phyloP scores from a whole-genome alignment of 257 asterid species.

The Cinchona pubescens region DNA sequence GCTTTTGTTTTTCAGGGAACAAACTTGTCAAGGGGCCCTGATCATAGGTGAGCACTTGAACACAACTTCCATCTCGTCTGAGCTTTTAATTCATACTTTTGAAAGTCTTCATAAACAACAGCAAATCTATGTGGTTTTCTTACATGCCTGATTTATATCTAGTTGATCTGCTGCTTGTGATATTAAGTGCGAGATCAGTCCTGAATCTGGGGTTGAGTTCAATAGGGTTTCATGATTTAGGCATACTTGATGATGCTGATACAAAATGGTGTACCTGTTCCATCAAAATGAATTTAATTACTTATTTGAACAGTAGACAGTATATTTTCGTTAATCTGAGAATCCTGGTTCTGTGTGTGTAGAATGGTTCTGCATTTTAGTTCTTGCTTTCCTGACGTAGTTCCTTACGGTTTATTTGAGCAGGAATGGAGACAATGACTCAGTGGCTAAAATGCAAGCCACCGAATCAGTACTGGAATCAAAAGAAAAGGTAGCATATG shows the following conservation, averaged over 20 bases:
- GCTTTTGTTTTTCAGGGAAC: conserved; percentile 57
- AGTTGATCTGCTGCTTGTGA: not conserved
- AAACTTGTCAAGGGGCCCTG: conserved; percentile 48
- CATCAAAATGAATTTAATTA: not conserved
- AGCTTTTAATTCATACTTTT: not conserved
- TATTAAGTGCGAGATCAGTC: not conserved
- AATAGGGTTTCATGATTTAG: not conserved
- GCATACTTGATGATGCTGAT: not conserved
- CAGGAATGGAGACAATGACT: conserved; percentile 66
- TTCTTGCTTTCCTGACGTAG: not conserved
- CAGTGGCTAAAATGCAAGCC: conserved; percentile 80
- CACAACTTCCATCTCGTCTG: not conserved
- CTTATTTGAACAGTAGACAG: not conserved
- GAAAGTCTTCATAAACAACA: not conserved
- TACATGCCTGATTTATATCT: not conserved
- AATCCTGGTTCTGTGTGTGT: not conserved
- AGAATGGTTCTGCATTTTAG: not conserved
- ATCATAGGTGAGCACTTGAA: conserved; percentile 52
- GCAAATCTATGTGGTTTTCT: not conserved
- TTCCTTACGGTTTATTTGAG: conserved; percentile 19
- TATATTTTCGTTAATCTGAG: not conserved
- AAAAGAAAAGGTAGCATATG: conserved; percentile 55
- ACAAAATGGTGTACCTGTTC: not conserved
- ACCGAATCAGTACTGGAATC: conserved; percentile 75
- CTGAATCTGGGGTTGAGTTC: not conserved